phyloP scores from a whole-genome alignment of 371 early-diverging fungal species.

The Syncephalastrum racemosum region DNA sequence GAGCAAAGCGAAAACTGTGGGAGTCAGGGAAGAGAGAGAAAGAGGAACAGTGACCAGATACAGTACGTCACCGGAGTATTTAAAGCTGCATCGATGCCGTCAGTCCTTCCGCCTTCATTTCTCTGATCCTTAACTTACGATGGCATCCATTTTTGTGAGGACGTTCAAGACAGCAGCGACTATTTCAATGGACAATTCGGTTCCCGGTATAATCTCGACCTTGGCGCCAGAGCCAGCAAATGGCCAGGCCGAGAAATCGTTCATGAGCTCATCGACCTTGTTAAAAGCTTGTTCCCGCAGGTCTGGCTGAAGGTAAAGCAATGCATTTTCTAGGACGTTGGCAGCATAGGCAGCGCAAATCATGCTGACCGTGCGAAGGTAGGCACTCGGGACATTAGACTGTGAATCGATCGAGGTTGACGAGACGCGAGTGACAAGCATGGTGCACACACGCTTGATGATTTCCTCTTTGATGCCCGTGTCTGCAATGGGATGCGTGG shows the following conservation, averaged over 20 bases:
- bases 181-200: conserved; percentile 67
- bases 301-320: conserved; percentile 80
- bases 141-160: conserved; percentile 86
- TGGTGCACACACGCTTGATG: conserved; percentile 76
- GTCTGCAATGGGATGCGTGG: conserved; percentile 90
- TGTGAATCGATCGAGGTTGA: conserved; percentile 39
- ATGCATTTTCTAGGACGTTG: conserved; percentile 92
- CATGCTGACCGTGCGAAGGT: conserved; percentile 81
- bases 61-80: no score
- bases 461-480: conserved; percentile 84
- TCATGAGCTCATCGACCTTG: conserved; percentile 88
- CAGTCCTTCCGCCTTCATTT: not conserved
- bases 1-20: no score
- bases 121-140: conserved; percentile 52
- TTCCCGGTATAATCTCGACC: conserved; percentile 51
- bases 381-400: conserved; percentile 47
- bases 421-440: conserved; percentile 59
- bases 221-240: conserved; percentile 66
- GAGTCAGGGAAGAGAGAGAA: no score
- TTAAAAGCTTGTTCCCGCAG: conserved; percentile 86
- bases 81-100: no score
- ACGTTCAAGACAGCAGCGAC: conserved; percentile 79
- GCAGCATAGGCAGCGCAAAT: conserved; percentile 96
- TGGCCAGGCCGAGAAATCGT: conserved; percentile 81
- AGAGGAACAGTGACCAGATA: no score